Evolutionary conservation across 495 filamentous ascomycete species (phyloP).

Genomic region (Hypoxylon trugodes): DNA sequence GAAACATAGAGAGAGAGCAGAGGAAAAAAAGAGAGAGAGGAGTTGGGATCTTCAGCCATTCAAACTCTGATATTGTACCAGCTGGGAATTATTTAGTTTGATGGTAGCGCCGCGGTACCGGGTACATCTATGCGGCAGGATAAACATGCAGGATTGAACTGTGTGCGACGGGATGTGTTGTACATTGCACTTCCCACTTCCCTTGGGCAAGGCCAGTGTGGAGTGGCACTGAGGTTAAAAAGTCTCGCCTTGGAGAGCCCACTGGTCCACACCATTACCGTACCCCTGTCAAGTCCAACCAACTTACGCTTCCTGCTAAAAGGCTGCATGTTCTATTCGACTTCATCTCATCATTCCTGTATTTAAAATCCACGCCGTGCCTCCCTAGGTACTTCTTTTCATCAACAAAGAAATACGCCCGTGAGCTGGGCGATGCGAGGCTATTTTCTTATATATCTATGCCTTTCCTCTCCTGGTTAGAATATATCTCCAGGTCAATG

Average conservation of each 20-base stretch:
- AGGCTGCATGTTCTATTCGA: slow-evolving; percentile 48
- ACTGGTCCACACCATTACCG: slow-evolving; percentile 31
- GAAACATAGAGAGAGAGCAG: too few relatives aligned
- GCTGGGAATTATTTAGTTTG: slow-evolving; percentile 32
- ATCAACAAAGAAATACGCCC: slow-evolving; percentile 23
- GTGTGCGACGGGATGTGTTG: slow-evolving; percentile 21
- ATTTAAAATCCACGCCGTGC: slow-evolving; percentile 24
- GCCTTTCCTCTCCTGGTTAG: slow-evolving; percentile 13
- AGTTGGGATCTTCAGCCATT: slow-evolving; percentile 43
- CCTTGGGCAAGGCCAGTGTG: slow-evolving; percentile 35
- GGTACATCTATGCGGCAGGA: slow-evolving; percentile 16
- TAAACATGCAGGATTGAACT: slow-evolving; percentile 4
- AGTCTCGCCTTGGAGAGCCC: slow-evolving; percentile 41
- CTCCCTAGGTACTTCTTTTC: slow-evolving; percentile 13
- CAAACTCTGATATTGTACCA: slow-evolving; percentile 43
- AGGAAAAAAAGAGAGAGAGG: slow-evolving; percentile 19
- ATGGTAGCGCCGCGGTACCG: slow-evolving; percentile 33
- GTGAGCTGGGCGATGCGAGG: background rate
- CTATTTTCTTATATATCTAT: background rate
- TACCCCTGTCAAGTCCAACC: slow-evolving; percentile 48
- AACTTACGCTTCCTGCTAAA: slow-evolving; percentile 42
- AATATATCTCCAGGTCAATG: slow-evolving; percentile 11
- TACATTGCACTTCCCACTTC: slow-evolving; percentile 37
- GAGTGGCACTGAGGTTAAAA: slow-evolving; percentile 43
- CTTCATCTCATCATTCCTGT: slow-evolving; percentile 49